phyloP scores from a whole-genome alignment of 768 basidiomycete species.

The Serendipita sp. region DNA sequence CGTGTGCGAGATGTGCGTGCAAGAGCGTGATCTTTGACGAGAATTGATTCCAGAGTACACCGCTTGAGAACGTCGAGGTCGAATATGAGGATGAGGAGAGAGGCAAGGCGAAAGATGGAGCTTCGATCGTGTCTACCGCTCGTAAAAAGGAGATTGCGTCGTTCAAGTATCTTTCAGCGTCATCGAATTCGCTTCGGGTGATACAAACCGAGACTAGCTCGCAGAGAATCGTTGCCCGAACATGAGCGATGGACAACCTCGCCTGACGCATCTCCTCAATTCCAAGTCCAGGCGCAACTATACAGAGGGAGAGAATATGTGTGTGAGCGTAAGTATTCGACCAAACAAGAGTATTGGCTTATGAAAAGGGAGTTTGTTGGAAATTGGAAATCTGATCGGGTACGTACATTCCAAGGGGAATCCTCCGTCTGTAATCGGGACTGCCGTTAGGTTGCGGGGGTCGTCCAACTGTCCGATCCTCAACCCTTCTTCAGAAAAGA shows the following conservation, averaged over 20 bases:
- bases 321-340: too few relatives aligned
- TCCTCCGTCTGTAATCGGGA: not conserved
- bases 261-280: not conserved
- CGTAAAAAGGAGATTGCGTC: not conserved
- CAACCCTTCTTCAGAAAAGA: conserved; percentile 48
- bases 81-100: too few relatives aligned
- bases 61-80: not conserved
- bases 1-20: conserved; percentile 60
- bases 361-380: too few relatives aligned
- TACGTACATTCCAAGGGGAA: conserved; percentile 20
- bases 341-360: too few relatives aligned
- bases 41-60: conserved; percentile 35
- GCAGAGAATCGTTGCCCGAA: conserved; percentile 55
- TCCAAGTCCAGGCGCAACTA: not conserved
- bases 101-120: not conserved
- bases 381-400: too few relatives aligned
- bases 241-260: conserved; percentile 19
- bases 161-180: conserved; percentile 26
- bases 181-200: conserved; percentile 50
- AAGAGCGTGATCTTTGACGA: conserved; percentile 48
- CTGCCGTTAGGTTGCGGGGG: not conserved
- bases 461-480: conserved; percentile 5
- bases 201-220: conserved; percentile 50
- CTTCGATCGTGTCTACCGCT: not conserved
- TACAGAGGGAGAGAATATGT: not conserved